These are phyloP conservation scores for Xylariomycetidae sp. DNA, from an alignment of 2,329 filamentous ascomycete species.

Conservation along the genomic window DNA sequence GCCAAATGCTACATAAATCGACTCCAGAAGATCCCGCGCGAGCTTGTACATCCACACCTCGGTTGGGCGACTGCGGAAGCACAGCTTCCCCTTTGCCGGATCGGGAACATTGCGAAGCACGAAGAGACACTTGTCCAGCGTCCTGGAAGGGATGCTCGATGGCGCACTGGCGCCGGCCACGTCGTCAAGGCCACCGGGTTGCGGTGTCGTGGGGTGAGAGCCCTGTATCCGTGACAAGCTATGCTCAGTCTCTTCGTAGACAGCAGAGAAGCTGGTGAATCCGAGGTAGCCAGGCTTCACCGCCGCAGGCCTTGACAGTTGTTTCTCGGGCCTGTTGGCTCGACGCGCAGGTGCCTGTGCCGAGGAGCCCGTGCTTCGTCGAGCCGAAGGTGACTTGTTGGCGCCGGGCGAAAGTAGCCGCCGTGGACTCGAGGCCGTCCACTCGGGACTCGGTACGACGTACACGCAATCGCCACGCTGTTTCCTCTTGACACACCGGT, in stretches of 20 bases:
- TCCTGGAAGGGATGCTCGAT: slow-evolving; percentile 13
- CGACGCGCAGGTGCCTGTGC: slow-evolving; percentile 4
- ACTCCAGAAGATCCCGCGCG: slow-evolving; percentile 22
- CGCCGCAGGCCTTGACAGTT: slow-evolving; percentile 8
- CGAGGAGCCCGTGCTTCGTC: background rate
- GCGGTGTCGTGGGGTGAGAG: slow-evolving; percentile 7
- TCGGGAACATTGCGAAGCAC: slow-evolving; percentile 32
- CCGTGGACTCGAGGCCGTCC: slow-evolving; percentile 1
- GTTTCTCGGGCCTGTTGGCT: slow-evolving; percentile 12
- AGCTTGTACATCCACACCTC: slow-evolving; percentile 29
- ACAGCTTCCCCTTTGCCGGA: slow-evolving; percentile 14
- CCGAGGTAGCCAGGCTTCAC: slow-evolving; percentile 35
- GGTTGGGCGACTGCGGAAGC: slow-evolving; percentile 15
- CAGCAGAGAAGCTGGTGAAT: slow-evolving; percentile 36
- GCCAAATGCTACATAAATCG: slow-evolving; percentile 28
- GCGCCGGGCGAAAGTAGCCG: slow-evolving; percentile 6
- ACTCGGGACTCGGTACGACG: slow-evolving; percentile 12
- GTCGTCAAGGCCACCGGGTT: slow-evolving; percentile 1
- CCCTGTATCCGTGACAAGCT: slow-evolving; percentile 30
- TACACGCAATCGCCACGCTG: slow-evolving; percentile 31
- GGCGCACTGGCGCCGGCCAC: no score
- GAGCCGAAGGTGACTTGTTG: slow-evolving; percentile 1
- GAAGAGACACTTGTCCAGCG: slow-evolving; percentile 31
- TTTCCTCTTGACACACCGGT: slow-evolving; percentile 31
- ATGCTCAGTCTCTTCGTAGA: slow-evolving; percentile 36